Evolutionary conservation across 345 rosid genomes (phyloP), one percentile per base, ranked within the genome.

Genomic region (Acer campestre): DNA sequence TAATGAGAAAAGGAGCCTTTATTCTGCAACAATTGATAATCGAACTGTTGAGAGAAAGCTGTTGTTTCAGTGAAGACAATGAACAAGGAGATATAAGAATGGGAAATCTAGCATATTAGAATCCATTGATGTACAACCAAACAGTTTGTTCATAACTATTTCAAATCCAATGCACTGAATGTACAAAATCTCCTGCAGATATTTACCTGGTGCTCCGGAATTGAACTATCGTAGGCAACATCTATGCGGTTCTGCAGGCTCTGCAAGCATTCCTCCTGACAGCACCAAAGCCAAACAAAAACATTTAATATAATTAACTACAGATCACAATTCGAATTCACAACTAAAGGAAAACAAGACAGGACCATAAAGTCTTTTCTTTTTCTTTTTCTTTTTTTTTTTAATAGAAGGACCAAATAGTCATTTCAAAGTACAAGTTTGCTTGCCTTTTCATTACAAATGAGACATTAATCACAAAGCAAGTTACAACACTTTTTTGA

Each of bases 251-350:
- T 88, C 84, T 96, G 99, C 80, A 96, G 82, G 82, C 85, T 87
- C 88, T 81, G 94, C 85, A 96, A 81, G 88, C 94, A 85, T 82
- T 92, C 98, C 89, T 96, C 99, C 99, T 96, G 85, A 77, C 9
- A 75, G 49, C 46, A 82, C 17, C 62, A 80, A 75, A 75, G 18
- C 18, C 62, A 49, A 61, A 65, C 53, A n/a, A 65, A 29, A 71
- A 42, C 49, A 56, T 49, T 31, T 46, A 27, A 49, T 49, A 29
- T 55, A 67, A 63, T 56, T 27, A 29, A 63, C 46, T 27, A 64
- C 35, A 73, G 29, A 64, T 53, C 71, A 23, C 59, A 68, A 53
- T n/a, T 53, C 71, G 22, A 68, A 53, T n/a, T 35, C 71, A 38
- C 61, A 68, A 35, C 56, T 56, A 17, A 76, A 58, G 25, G 56